phyloP scores from a whole-genome alignment of 257 asterid genomes.

The Phtheirospermum japonicum region DNA sequence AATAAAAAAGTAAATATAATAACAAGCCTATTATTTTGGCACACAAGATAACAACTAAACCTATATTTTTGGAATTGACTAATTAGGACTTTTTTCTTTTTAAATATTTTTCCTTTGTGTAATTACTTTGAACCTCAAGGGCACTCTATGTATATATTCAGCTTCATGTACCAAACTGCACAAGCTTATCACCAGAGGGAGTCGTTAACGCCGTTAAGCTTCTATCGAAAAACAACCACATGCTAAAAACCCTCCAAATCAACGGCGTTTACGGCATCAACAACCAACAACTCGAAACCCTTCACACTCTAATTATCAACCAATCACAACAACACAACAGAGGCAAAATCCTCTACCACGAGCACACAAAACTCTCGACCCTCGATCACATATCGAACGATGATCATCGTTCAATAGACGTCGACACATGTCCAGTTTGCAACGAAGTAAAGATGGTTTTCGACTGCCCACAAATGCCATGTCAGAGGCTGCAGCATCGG shows the following conservation, averaged over 20 bases:
- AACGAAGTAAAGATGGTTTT: slow-evolving; percentile 45
- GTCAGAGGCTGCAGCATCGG: slow-evolving; percentile 6
- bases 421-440: slow-evolving; percentile 62
- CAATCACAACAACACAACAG: slow-evolving; percentile 25
- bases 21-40: no score
- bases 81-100: no score
- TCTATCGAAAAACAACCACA: slow-evolving; percentile 37
- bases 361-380: slow-evolving; percentile 22
- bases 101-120: no score
- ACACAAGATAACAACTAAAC: no score
- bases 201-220: slow-evolving; percentile 47
- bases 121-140: no score
- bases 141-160: slow-evolving; percentile 9
- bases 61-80: no score
- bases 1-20: no score
- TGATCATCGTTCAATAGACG: slow-evolving; percentile 46
- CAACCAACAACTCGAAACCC: slow-evolving; percentile 42
- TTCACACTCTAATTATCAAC: slow-evolving; percentile 38
- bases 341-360: slow-evolving; percentile 35
- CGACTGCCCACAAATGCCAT: slow-evolving; percentile 53
- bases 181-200: slow-evolving; percentile 58
- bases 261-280: slow-evolving; percentile 45
- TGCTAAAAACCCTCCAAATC: slow-evolving; percentile 42
- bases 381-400: slow-evolving; percentile 22
- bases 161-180: slow-evolving; percentile 78